Conservation (phyloP, 345 rosid genomes). For the Brassica cretica region DNA sequence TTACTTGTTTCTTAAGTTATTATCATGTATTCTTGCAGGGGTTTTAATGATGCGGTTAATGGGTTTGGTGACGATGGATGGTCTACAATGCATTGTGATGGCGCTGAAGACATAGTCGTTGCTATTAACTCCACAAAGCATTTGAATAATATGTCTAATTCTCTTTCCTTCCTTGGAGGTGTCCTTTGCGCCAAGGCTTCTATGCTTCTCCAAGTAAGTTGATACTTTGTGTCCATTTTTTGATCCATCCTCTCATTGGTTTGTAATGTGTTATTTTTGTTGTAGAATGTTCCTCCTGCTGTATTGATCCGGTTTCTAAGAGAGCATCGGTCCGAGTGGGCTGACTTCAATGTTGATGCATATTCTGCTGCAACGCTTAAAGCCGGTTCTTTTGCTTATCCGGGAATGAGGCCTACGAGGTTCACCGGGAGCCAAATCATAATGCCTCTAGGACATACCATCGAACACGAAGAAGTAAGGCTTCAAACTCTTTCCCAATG, state of each 20-base stretch:
- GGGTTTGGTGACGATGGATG: slow-evolving; percentile 97
- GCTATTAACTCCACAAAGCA: slow-evolving; percentile 76
- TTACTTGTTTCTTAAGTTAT: neutral
- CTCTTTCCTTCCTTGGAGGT: slow-evolving; percentile 80
- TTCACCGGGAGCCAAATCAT: slow-evolving; percentile 94
- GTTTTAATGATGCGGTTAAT: slow-evolving; percentile 91
- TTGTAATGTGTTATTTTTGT: neutral
- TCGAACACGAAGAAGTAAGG: slow-evolving; percentile 94
- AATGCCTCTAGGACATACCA: slow-evolving; percentile 97
- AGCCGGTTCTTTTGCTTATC: slow-evolving; percentile 77
- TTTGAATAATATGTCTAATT: slow-evolving; percentile 50
- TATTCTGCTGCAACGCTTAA: slow-evolving; percentile 87
- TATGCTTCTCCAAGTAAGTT: slow-evolving; percentile 90
- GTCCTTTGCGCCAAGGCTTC: slow-evolving; percentile 99
- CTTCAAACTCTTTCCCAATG: neutral
- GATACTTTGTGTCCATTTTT: too few species aligned
- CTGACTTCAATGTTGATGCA: slow-evolving; percentile 96
- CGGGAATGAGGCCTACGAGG: slow-evolving; percentile 90
- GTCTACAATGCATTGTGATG: slow-evolving; percentile 81
- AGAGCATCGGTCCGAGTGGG: slow-evolving; percentile 99
- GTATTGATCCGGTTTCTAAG: slow-evolving; percentile 88
- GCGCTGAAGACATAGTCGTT: slow-evolving; percentile 88
- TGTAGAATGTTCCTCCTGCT: slow-evolving; percentile 91
- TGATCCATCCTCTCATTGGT: too few species aligned
- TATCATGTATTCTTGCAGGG: slow-evolving; percentile 46